Base-by-base conservation (phyloP, 2,329 filamentous ascomycete species). In the Xenosphaeropsis pyriputrescens region DNA sequence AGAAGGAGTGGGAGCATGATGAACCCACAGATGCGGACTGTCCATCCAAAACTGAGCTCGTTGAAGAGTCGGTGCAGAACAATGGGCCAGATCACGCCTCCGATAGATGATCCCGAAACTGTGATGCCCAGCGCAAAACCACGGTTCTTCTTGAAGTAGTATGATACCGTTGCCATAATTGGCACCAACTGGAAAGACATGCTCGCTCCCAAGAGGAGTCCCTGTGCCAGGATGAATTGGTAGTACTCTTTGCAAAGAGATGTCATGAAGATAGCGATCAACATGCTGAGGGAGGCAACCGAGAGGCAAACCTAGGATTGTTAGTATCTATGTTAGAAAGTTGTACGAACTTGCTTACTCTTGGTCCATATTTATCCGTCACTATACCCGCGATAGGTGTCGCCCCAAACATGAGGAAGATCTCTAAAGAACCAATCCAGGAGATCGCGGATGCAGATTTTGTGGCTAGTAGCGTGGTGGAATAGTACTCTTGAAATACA, bases 231-330 rank as follows among this genome's bases (percentile, higher is more conserved):
- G 26, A 70, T 51, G 45, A 70, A 64, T 29, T 71, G 67, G 43
- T 63, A 72, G 50, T 68, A 71, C 38, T 67, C 48, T 1, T 56
- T 66, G 39, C 59, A 75, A 41, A 78, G 52, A 9, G 62, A 68
- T 0, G 67, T 62, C 69, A 78, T 74, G 70, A 79, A 76, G 8
- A 78, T 48, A 2, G 69, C 66, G 38, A 78, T 26, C 12, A 26
- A 26, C 22, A 26, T 3, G 22, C 22, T 26, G 22, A 26, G 5
- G 12, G 22, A 26, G 12, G 5, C 22, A 3, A 9, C 8, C 7
- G 7, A 26, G 3, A 26, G 22, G 22, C 22, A 26, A 9, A 11
- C 22, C 22, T 26, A 26, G 3, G 8, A 26, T 9, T 11, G 12
- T 26, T 26, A 26, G 8, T 9, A 26, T 9, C 8, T 9, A 5